Evolutionary conservation across 2,329 filamentous ascomycete species (phyloP).

Genomic region (Fusarium solani-melongenae): DNA sequence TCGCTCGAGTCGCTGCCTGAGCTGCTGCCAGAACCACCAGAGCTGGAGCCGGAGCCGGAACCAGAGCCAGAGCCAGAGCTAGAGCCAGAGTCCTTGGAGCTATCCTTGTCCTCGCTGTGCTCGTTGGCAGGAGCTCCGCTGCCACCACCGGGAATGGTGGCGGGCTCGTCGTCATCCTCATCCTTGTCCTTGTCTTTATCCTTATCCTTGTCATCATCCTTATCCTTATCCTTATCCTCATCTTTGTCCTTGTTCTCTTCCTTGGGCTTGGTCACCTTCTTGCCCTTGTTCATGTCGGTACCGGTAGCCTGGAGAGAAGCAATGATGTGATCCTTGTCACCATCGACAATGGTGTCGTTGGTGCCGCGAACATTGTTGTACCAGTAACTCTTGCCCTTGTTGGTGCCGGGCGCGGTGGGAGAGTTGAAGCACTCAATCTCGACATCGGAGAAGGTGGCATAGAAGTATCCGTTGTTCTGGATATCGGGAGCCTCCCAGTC

Average conservation of each 20-base stretch:
- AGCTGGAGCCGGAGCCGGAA: not conserved
- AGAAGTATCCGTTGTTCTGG: slow-evolving; percentile 88
- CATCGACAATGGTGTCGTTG: slow-evolving; percentile 82
- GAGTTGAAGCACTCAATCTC: slow-evolving; percentile 87
- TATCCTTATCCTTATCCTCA: slow-evolving; percentile 22
- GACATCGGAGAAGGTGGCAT: slow-evolving; percentile 80
- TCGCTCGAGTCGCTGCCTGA: slow-evolving; percentile 34
- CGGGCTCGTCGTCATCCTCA: slow-evolving; percentile 31
- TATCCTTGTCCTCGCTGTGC: slow-evolving; percentile 29
- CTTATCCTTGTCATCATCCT: slow-evolving; percentile 9
- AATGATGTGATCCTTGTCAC: slow-evolving; percentile 79
- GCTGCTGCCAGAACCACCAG: slow-evolving; percentile 19
- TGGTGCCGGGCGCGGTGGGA: slow-evolving; percentile 70
- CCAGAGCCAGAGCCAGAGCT: slow-evolving; percentile 37
- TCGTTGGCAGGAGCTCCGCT: slow-evolving; percentile 34
- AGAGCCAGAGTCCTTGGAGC: slow-evolving; percentile 39
- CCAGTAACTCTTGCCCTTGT: slow-evolving; percentile 78
- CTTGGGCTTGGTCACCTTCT: slow-evolving; percentile 42
- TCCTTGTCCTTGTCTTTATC: slow-evolving; percentile 16
- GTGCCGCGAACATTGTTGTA: slow-evolving; percentile 74
- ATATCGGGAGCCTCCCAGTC: slow-evolving; percentile 86
- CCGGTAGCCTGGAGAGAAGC: slow-evolving; percentile 86
- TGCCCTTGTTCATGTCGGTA: slow-evolving; percentile 71
- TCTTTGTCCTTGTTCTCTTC: slow-evolving; percentile 23
- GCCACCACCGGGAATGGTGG: slow-evolving; percentile 37